Percentiles rank a stretch among this genome's conserved stretches.
Evolutionary conservation across 2,329 filamentous ascomycete species (phyloP).

Genomic region (Trichoderma sp.): DNA sequence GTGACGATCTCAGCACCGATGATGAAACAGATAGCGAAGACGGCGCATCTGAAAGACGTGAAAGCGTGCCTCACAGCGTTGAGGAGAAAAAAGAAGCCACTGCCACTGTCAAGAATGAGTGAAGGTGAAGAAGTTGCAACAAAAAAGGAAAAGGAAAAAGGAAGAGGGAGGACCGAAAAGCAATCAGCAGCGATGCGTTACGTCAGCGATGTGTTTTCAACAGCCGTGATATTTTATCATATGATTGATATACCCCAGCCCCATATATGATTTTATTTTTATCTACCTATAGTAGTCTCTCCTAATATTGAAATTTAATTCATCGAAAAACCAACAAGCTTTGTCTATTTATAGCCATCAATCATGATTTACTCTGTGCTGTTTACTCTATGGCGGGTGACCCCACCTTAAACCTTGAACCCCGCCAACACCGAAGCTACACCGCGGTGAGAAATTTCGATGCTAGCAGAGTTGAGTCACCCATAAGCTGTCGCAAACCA

Average conservation of each 20-base stretch:
- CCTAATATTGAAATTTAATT: slow-evolving; percentile 23
- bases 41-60: background rate
- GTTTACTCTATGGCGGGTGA: background rate
- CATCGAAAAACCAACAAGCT: background rate
- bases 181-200: background rate
- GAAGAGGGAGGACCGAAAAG: background rate
- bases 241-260: background rate
- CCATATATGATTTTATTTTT: background rate
- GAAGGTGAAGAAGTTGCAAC: background rate
- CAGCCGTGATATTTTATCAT: background rate
- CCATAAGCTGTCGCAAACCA: slow-evolving; percentile 32
- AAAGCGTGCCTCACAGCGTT: background rate
- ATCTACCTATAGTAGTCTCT: background rate
- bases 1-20: background rate
- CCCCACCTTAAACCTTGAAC: slow-evolving; percentile 13
- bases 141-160: background rate
- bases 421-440: slow-evolving; percentile 31
- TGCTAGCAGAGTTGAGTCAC: slow-evolving; percentile 42
- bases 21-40: slow-evolving; percentile 1
- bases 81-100: background rate
- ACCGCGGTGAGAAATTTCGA: slow-evolving; percentile 39
- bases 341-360: background rate
- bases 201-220: background rate
- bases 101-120: background rate
- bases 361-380: background rate